A percentile compares a stretch with the other conserved stretches of the same genome.
phyloP scores from a whole-genome alignment of 202 grass and related monocot genomes.

The Panicum virgatum region DNA sequence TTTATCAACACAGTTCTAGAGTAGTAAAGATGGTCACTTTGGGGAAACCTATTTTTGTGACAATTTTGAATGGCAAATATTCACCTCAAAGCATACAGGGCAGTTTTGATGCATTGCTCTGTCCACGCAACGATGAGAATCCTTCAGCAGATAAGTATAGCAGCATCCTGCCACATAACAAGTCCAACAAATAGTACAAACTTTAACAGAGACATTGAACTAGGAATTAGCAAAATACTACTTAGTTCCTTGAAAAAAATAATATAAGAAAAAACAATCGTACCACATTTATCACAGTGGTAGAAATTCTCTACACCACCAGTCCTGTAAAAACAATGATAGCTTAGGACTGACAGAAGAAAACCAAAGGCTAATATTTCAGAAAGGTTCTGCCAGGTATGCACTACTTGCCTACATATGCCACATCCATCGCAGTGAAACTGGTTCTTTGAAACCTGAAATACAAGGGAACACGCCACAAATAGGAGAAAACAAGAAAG shows the following conservation, averaged over 20 bases:
- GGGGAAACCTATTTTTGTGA: not conserved
- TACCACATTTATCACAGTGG: conserved; percentile 65
- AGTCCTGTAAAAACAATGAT: conserved; percentile 25
- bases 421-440: conserved; percentile 79
- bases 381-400: not conserved
- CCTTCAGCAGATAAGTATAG: conserved; percentile 47
- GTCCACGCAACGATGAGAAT: conserved; percentile 71
- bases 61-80: not conserved
- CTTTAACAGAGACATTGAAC: not conserved
- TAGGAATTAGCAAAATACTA: not conserved
- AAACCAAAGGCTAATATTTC: not conserved
- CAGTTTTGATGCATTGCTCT: conserved; percentile 85
- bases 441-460: conserved; percentile 64
- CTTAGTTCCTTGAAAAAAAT: not conserved
- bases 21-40: not conserved
- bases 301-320: conserved; percentile 66
- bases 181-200: not conserved
- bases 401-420: conserved; percentile 62
- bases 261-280: not conserved
- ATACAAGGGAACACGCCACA: not conserved
- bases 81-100: conserved; percentile 80
- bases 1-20: not conserved
- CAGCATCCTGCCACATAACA: conserved; percentile 57
- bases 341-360: not conserved
- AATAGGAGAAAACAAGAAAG: conserved; percentile 13